Conservation (phyloP, 2,329 filamentous ascomycete genomes). For the Phyllosticta capitalensis region DNA sequence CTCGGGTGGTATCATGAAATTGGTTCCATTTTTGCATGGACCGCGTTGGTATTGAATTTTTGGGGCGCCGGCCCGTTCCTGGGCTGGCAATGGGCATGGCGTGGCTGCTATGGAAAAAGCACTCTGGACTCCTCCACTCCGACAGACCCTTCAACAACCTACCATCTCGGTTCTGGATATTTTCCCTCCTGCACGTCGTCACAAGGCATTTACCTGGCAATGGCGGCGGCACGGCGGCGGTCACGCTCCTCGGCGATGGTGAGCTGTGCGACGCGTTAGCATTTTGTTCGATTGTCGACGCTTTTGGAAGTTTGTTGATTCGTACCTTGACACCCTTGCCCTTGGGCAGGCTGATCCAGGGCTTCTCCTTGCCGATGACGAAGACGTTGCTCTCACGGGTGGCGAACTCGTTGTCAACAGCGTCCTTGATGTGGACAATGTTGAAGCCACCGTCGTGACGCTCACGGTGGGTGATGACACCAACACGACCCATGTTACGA, state of each 20-base stretch:
- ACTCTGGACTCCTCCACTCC: neutral
- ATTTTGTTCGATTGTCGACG: neutral
- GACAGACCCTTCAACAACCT: neutral
- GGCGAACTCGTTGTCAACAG: constrained; percentile 99
- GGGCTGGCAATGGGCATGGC: neutral
- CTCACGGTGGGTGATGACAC: constrained; percentile 99
- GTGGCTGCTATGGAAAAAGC: neutral
- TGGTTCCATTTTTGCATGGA: too few relatives aligned
- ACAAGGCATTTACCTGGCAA: constrained; percentile 34
- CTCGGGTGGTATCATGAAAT: too few relatives aligned
- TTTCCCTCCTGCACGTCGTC: neutral
- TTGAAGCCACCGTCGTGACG: constrained; percentile 99
- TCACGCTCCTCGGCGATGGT: constrained; percentile 98
- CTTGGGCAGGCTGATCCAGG: constrained; percentile 99
- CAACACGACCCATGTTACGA: constrained; percentile 99
- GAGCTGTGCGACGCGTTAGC: constrained; percentile 45
- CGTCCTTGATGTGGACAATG: constrained; percentile 99
- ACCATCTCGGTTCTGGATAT: neutral
- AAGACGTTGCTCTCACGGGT: constrained; percentile 99
- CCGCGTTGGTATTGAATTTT: neutral
- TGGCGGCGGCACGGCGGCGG: constrained; percentile 69
- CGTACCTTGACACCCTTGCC: constrained; percentile 94
- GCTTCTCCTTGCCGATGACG: constrained; percentile 97
- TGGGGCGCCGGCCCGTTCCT: neutral
- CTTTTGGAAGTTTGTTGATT: neutral